Conservation (phyloP, 148 eudicot species). For the Rhododendron simsii region DNA sequence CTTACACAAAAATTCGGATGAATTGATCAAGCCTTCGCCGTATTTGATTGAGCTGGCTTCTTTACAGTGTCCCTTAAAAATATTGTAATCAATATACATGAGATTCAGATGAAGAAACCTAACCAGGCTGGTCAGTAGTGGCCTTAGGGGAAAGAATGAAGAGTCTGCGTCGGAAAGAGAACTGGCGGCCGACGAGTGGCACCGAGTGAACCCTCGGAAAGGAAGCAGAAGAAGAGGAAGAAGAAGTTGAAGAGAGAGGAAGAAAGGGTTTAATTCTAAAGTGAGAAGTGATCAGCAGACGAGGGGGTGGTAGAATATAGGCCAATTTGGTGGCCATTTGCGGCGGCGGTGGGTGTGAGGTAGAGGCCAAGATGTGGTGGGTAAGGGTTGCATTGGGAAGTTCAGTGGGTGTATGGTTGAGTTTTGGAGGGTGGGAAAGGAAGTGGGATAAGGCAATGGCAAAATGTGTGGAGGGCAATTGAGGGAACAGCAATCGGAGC, state of each 20-base stretch:
- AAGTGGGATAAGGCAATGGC: constrained; percentile 44
- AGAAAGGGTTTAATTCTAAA: constrained; percentile 27
- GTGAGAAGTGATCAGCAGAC: constrained; percentile 32
- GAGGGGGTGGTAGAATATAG: constrained; percentile 40
- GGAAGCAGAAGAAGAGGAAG: not conserved
- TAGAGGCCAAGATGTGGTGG: constrained; percentile 10
- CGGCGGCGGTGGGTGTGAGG: constrained; percentile 5
- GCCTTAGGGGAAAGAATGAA: constrained; percentile 54
- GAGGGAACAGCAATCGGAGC: not conserved
- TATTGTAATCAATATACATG: not conserved
- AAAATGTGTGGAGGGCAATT: constrained; percentile 7
- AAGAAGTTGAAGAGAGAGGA: constrained; percentile 20
- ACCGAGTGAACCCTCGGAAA: constrained; percentile 32
- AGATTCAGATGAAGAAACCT: not conserved
- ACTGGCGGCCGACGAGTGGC: constrained; percentile 29
- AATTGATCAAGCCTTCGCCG: not conserved
- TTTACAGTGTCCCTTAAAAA: no score
- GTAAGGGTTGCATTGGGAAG: constrained; percentile 6
- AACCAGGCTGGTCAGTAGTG: constrained; percentile 80
- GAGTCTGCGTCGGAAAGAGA: constrained; percentile 32
- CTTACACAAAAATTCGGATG: not conserved
- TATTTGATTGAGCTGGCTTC: not conserved
- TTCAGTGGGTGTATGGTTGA: not conserved
- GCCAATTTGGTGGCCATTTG: constrained; percentile 73
- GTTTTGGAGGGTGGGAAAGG: not conserved